A percentile compares a stretch with the other conserved stretches of the same genome.
Evolutionary conservation across 495 filamentous ascomycete genomes (phyloP).

Genomic region (Penicillium cosmopolitanum): DNA sequence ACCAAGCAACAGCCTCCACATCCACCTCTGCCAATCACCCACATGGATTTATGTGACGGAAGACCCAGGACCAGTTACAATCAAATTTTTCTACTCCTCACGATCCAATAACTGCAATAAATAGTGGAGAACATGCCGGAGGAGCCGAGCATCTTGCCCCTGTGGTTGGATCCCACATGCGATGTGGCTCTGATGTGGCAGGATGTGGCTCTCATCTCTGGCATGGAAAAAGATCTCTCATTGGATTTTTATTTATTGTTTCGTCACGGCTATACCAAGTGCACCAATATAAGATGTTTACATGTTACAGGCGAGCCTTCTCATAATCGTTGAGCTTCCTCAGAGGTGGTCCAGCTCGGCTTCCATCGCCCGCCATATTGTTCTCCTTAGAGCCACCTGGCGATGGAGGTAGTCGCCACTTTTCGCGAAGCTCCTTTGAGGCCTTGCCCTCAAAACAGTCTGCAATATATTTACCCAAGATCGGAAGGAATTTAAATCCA

Average conservation of each 20-base stretch:
- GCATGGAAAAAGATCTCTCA: neutral
- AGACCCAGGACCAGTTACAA: neutral
- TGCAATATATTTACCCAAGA: slow-evolving; percentile 71
- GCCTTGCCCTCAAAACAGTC: slow-evolving; percentile 58
- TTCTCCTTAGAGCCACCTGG: slow-evolving; percentile 13
- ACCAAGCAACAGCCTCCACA: neutral
- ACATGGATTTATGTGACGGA: neutral
- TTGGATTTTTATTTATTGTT: too few relatives aligned
- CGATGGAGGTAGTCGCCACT: slow-evolving; percentile 57
- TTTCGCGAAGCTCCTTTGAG: slow-evolving; percentile 53
- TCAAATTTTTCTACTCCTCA: neutral
- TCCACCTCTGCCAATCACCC: neutral
- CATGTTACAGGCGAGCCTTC: slow-evolving; percentile 25
- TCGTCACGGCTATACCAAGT: neutral
- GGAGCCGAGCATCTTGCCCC: neutral
- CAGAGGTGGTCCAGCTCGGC: slow-evolving; percentile 35
- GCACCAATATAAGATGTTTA: slow-evolving; percentile 9
- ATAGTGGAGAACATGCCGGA: neutral
- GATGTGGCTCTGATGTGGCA: neutral
- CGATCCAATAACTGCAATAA: neutral
- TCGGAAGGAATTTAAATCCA: slow-evolving; percentile 80
- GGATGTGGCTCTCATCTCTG: neutral
- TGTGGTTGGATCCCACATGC: neutral
- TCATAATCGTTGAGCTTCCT: slow-evolving; percentile 28
- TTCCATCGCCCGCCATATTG: slow-evolving; percentile 37